Conservation (phyloP, 2,329 filamentous ascomycete species). For the Coniochaeta sp. region DNA sequence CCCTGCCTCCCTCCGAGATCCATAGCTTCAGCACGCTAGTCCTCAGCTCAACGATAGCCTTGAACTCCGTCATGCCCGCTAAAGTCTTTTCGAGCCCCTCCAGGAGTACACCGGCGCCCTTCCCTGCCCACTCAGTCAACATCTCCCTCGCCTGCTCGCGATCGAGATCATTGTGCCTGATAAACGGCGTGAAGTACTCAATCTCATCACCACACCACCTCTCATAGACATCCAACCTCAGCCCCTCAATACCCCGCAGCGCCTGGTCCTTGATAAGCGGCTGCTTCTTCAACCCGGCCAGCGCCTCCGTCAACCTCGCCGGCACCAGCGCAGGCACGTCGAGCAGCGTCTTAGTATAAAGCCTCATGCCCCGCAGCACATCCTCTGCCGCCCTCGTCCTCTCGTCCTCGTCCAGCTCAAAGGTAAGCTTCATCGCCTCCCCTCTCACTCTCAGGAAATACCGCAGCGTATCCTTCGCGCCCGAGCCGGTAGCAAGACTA, state of each 20-base stretch:
- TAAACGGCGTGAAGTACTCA: constrained; percentile 78
- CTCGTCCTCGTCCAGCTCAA: constrained; percentile 42
- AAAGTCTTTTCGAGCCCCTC: constrained; percentile 56
- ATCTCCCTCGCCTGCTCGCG: constrained; percentile 52
- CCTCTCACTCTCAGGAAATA: constrained; percentile 71
- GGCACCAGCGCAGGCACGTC: constrained; percentile 74
- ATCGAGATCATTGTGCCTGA: constrained; percentile 71
- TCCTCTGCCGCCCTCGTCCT: constrained; percentile 32
- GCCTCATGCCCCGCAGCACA: constrained; percentile 57
- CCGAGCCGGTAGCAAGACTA: constrained; percentile 73
- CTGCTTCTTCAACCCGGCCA: constrained; percentile 61
- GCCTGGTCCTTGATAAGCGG: constrained; percentile 66
- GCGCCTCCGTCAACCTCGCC: constrained; percentile 59
- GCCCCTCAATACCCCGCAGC: constrained; percentile 57
- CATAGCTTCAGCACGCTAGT: constrained; percentile 66
- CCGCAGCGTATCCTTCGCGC: constrained; percentile 68
- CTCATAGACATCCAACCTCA: constrained; percentile 71
- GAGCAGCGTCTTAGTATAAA: constrained; percentile 72
- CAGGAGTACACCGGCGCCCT: constrained; percentile 52
- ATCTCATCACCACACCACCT: constrained; percentile 80
- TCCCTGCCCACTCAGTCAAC: constrained; percentile 56
- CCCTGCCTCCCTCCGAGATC: constrained; percentile 61
- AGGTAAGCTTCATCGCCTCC: constrained; percentile 57
- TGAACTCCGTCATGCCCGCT: constrained; percentile 55
- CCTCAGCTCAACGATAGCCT: constrained; percentile 61